Evolutionary conservation across 345 rosid genomes (phyloP).

Genomic region (Melaleuca alternifolia): DNA sequence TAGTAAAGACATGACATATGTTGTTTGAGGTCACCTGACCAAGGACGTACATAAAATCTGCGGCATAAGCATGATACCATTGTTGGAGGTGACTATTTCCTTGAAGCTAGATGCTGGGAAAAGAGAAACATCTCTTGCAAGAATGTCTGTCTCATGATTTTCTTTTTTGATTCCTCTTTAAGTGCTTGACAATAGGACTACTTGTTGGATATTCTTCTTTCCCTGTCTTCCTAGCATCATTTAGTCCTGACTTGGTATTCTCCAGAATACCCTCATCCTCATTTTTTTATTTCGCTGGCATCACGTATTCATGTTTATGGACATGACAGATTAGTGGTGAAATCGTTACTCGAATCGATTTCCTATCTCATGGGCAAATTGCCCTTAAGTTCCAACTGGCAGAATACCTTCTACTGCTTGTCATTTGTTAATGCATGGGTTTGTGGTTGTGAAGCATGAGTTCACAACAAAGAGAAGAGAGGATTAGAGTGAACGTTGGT

Average conservation of each 20-base stretch:
- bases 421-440: background rate
- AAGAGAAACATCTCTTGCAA: background rate
- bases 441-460: background rate
- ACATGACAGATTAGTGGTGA: background rate
- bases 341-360: background rate
- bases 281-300: background rate
- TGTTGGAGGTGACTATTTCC: background rate
- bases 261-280: background rate
- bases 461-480: background rate
- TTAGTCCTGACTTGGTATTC: background rate
- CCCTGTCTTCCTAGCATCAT: background rate
- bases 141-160: background rate
- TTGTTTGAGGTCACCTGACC: background rate
- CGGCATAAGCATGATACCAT: background rate
- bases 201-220: background rate
- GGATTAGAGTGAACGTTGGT: background rate
- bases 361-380: background rate
- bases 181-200: background rate
- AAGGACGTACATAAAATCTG: background rate
- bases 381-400: background rate
- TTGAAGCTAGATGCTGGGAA: background rate
- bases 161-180: background rate
- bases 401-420: background rate
- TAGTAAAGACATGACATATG: background rate
- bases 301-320: background rate